These are phyloP conservation scores for Castanea crenata DNA, from an alignment of 306 rosid genomes.

Conservation along the genomic window DNA sequence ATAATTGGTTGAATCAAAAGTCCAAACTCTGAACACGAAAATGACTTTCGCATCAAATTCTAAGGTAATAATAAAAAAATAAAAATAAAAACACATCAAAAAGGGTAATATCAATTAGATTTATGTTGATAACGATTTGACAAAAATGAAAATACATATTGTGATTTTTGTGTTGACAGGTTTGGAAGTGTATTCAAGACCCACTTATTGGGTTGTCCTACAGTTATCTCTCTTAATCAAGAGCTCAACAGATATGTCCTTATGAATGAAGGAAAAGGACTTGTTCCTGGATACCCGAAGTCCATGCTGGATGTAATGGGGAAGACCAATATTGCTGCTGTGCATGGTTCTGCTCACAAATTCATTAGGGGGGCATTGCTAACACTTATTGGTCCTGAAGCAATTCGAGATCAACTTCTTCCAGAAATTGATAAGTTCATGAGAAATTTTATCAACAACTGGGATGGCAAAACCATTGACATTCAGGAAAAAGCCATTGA, in stretches of 20 bases:
- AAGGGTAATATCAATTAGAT: too few species aligned
- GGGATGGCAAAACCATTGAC: constrained; percentile 53
- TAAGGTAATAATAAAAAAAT: too few species aligned
- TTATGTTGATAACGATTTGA: too few species aligned
- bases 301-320: constrained; percentile 81
- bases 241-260: constrained; percentile 58
- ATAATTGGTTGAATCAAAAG: too few species aligned
- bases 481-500: constrained; percentile 70
- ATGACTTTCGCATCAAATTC: too few species aligned
- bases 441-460: constrained; percentile 46
- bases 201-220: constrained; percentile 69
- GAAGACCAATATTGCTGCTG: constrained; percentile 64
- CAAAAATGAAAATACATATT: background rate
- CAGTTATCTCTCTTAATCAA: constrained; percentile 65
- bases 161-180: constrained; percentile 18
- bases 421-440: constrained; percentile 54
- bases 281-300: constrained; percentile 79
- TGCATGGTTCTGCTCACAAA: constrained; percentile 67
- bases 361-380: constrained; percentile 61
- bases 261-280: constrained; percentile 66
- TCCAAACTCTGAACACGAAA: too few species aligned
- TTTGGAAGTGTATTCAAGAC: constrained; percentile 71
- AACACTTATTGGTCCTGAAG: constrained; percentile 45
- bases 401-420: constrained; percentile 47
- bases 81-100: too few species aligned